A percentile compares a stretch with the other conserved stretches of the same genome.
These are phyloP conservation scores for Aspergillus texensis DNA, from an alignment of 2,329 filamentous ascomycete species.

Conservation along the genomic window DNA sequence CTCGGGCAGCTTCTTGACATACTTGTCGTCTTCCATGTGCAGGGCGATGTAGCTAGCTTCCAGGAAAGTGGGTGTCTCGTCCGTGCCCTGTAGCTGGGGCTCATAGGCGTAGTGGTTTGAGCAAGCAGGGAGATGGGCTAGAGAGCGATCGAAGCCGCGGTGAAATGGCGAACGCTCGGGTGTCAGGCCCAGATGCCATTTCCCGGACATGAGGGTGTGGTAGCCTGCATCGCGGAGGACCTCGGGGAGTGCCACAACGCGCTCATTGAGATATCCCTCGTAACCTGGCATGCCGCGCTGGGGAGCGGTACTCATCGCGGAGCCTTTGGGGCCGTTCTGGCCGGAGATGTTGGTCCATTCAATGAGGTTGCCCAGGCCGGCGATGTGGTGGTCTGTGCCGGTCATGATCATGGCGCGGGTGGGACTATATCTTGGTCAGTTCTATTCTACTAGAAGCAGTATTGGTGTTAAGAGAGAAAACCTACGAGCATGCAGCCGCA, in stretches of 20 bases:
- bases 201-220: constrained; percentile 63
- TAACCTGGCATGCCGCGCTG: constrained; percentile 64
- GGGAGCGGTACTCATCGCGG: constrained; percentile 54
- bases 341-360: constrained; percentile 60
- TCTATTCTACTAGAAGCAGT: background rate
- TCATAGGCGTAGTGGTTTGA: constrained; percentile 62
- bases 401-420: constrained; percentile 69
- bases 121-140: constrained; percentile 64
- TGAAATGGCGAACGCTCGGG: constrained; percentile 59
- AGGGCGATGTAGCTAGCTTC: constrained; percentile 47
- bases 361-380: constrained; percentile 60
- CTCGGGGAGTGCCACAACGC: constrained; percentile 61
- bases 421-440: constrained; percentile 40
- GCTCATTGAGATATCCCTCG: constrained; percentile 65
- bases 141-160: constrained; percentile 62
- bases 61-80: constrained; percentile 46
- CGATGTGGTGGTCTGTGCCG: constrained; percentile 61
- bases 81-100: constrained; percentile 44
- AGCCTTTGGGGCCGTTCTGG: constrained; percentile 56
- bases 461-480: background rate
- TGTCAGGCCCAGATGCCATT: constrained; percentile 65
- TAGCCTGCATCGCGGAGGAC: constrained; percentile 62
- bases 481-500: constrained; percentile 62
- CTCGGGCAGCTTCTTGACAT: constrained; percentile 51
- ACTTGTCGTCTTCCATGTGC: constrained; percentile 50